Evolutionary conservation across 495 filamentous ascomycete genomes (phyloP), one percentile per base, ranked within the genome.

Genomic region (Penicillium cosmopolitanum): DNA sequence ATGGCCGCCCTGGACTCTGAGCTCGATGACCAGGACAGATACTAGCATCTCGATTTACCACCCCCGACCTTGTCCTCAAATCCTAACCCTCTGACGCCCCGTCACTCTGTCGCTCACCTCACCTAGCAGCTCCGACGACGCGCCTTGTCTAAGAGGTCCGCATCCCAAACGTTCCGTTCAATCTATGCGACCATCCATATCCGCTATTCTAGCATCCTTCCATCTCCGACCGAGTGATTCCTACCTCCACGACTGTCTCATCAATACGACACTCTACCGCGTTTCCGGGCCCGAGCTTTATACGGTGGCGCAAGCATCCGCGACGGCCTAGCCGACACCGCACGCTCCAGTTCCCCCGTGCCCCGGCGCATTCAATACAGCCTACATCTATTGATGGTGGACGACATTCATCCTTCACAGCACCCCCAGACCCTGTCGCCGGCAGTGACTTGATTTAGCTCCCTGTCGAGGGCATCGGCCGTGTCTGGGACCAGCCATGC

Each of bases 401-500:
- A 23, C 60, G 36, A 50, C 50, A 52, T 48, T 46, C 36, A 23
- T n/a, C 23, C 25, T 19, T 34, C 46, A 42, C 56, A 55, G 51
- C 50, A 55, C 47, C 51, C 19, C 52, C 47, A 63, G 58, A 53
- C 44, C 54, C 53, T 18, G 42, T 19, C 60, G 67, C 55, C 59
- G 57, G 65, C 63, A 59, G 58, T 54, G 58, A 66, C 53, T 64
- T 68, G 67, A 65, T 16, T 46, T 43, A 61, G 58, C 35, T 56
- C 57, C 55, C 55, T 38, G 61, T 53, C 60, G 60, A 44, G 66
- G 62, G 55, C 60, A 56, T 58, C 59, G 51, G 50, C 25, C 40
- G 51, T 62, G 40, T 62, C 58, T 46, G 42, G 53, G 63, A 58
- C 50, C 63, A 65, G 70, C 47, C 60, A 79, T 79, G 76, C 70